Evolutionary conservation across 306 rosid genomes (phyloP), one percentile per base, ranked within the genome.

Genomic region (Medicago lupulina): DNA sequence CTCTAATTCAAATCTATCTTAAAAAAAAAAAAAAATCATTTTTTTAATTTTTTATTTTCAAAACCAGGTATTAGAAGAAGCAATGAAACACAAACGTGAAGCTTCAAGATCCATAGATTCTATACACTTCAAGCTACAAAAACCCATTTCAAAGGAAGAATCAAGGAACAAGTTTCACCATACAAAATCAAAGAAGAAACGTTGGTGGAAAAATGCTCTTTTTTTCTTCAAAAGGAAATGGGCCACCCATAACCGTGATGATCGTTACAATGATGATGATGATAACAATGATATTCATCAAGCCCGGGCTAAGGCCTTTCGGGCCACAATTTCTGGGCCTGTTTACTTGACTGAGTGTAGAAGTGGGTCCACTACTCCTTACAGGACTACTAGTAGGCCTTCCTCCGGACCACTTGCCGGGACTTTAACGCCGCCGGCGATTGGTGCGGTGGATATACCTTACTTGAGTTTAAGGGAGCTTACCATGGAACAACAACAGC

Each of bases 401-500:
- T 57, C 89, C 17, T 89, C 99, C 12, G 92, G 97, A 0, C 96
- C 96, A 0, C 87, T 95, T 44, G 90, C 95, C 39, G 96, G 96
- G 11, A 86, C 86, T 1, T 8, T 89, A n/a, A 76, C 81, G 34
- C 89, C 96, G 78, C 28, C 65, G 69, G 67, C 50, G 6, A 86
- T 71, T 69, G 87, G 72, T 34, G 91, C 86, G 17, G 41, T 87
- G 50, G 88, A 86, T 8, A 74, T 88, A 1, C 99, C 97, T 0
- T 95, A 95, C 66, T 63, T 92, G 78, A 95, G 97, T 58, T 96
- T 95, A 0, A 83, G 99, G 46, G 96, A 95, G 49, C 99, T 95
- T 8, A 90, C 77, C 4, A 83, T 89, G 96, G 97, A 95, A 73
- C 97, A 90, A 9, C 79, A 72, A 54, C 87, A 85, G 17, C 96